Evolutionary conservation across 257 asterid genomes (phyloP).

Genomic region (Solanum raphanifolium): DNA sequence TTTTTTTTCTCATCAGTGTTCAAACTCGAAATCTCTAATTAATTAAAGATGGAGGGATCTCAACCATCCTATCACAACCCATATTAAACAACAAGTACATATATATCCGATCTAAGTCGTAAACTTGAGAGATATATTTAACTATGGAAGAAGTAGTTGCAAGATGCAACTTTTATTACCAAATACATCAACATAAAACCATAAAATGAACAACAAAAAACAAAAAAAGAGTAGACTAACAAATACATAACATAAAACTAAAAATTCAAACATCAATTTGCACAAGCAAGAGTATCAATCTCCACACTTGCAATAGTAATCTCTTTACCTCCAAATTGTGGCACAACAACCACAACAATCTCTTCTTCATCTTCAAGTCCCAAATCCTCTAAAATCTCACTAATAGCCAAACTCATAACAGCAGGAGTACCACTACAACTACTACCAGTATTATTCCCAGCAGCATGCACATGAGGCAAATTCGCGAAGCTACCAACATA

Average conservation of each 20-base stretch:
- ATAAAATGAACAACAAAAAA: too few species aligned
- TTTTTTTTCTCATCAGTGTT: background rate
- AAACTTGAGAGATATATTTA: background rate
- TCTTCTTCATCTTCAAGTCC: constrained; percentile 42
- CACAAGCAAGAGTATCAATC: constrained; percentile 12
- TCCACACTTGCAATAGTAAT: constrained; percentile 42
- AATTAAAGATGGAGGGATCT: background rate
- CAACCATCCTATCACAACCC: background rate
- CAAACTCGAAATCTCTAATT: background rate
- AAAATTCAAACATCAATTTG: background rate
- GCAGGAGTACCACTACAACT: background rate
- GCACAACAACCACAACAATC: constrained; percentile 41
- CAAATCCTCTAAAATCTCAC: constrained; percentile 52
- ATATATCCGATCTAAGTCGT: background rate
- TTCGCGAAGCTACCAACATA: constrained; percentile 56
- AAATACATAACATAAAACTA: background rate
- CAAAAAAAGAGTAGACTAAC: background rate
- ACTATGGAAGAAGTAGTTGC: background rate
- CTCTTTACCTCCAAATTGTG: constrained; percentile 24
- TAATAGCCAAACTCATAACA: constrained; percentile 29
- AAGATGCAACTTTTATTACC: background rate
- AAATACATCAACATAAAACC: background rate
- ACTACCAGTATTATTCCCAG: background rate
- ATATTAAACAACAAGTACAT: too few species aligned
- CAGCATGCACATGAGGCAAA: constrained; percentile 37